phyloP scores from a whole-genome alignment of 2,329 filamentous ascomycete genomes.

The Hypoxylon sp. region DNA sequence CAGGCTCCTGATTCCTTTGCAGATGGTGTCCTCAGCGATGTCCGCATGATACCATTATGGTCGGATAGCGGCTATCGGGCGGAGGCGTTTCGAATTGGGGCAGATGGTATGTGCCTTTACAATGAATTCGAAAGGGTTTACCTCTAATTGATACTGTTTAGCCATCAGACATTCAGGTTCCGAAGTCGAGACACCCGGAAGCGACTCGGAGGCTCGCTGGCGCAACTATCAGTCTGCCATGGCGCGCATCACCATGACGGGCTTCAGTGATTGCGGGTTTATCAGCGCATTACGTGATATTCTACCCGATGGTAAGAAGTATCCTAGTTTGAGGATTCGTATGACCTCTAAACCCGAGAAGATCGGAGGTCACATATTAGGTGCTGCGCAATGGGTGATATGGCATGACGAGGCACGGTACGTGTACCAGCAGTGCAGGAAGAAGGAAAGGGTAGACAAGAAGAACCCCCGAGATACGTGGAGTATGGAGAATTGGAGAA shows the following conservation, averaged over 20 bases:
- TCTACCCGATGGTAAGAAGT: constrained; percentile 30
- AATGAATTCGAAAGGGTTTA: neutral
- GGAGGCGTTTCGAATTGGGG: constrained; percentile 26
- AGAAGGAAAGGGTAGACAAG: constrained; percentile 29
- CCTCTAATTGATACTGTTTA: constrained; percentile 10
- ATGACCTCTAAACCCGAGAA: constrained; percentile 19
- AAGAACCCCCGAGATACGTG: constrained; percentile 35
- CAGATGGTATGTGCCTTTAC: constrained; percentile 26
- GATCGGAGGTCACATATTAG: constrained; percentile 31
- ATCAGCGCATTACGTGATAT: constrained; percentile 37
- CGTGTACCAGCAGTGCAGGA: constrained; percentile 29
- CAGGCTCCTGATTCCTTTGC: constrained; percentile 26
- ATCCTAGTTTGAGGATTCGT: constrained; percentile 25
- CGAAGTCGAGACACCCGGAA: constrained; percentile 22
- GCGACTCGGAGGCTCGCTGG: constrained; percentile 32
- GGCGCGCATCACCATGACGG: constrained; percentile 32
- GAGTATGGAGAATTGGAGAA: constrained; percentile 35
- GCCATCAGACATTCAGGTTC: constrained; percentile 30
- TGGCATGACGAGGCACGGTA: constrained; percentile 27
- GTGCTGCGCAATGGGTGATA: constrained; percentile 31
- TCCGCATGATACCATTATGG: constrained; percentile 28
- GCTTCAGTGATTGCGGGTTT: constrained; percentile 36
- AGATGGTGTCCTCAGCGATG: constrained; percentile 9
- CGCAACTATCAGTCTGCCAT: constrained; percentile 39
- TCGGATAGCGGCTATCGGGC: constrained; percentile 18